These are phyloP conservation scores for Carpinus fangiana DNA, from an alignment of 306 rosid genomes.

Conservation along the genomic window DNA sequence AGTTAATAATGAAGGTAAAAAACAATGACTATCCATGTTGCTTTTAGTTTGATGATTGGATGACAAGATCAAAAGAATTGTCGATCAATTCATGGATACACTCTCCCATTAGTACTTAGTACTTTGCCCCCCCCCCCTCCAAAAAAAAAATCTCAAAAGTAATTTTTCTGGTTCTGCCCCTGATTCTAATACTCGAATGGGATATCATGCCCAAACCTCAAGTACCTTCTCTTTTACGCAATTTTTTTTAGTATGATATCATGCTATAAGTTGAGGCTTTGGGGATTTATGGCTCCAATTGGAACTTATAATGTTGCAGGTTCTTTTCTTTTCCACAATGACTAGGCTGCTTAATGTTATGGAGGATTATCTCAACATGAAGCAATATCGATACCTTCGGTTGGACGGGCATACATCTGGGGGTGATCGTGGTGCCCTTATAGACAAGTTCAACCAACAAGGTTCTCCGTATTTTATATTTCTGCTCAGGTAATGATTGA, in stretches of 20 bases:
- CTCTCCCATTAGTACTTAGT: neutral
- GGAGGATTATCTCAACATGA: conserved; percentile 89
- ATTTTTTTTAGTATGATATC: neutral
- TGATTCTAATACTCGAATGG: neutral
- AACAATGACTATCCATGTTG: neutral
- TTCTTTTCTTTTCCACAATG: conserved; percentile 99
- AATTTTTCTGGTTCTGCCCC: neutral
- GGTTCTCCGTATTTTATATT: conserved; percentile 88
- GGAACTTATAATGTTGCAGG: conserved; percentile 46
- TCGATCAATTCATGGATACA: neutral
- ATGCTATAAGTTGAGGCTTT: neutral
- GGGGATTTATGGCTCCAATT: neutral
- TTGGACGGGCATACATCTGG: conserved; percentile 99
- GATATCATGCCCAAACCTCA: too few species aligned
- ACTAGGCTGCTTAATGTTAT: conserved; percentile 97
- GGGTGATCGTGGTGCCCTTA: conserved; percentile 94
- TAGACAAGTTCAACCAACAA: conserved; percentile 70
- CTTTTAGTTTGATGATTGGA: neutral
- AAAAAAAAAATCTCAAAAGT: neutral
- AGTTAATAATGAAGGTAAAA: too few species aligned
- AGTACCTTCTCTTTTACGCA: neutral
- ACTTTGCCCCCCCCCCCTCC: neutral
- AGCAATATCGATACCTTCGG: conserved; percentile 89
- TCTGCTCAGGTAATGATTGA: conserved; percentile 72
- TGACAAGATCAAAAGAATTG: neutral